phyloP scores from a whole-genome alignment of 371 early-diverging fungal species.

The Nematocida sp. region DNA sequence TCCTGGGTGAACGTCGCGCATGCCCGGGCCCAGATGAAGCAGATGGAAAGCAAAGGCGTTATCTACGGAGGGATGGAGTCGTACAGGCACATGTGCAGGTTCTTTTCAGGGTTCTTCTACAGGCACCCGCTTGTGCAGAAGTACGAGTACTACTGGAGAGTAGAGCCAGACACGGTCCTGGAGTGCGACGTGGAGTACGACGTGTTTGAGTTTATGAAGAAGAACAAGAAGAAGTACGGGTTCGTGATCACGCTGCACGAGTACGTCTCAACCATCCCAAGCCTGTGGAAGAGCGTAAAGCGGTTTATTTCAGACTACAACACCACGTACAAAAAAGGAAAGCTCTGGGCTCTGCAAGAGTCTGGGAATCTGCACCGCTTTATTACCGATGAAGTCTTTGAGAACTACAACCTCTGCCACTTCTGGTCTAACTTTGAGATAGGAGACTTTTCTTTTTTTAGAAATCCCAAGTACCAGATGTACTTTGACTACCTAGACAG shows the following conservation, averaged over 20 bases:
- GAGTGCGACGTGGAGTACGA: slow-evolving; percentile 75
- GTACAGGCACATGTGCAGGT: slow-evolving; percentile 85
- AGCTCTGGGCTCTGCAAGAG: slow-evolving; percentile 24
- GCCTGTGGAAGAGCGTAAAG: slow-evolving; percentile 70
- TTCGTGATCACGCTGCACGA: slow-evolving; percentile 72
- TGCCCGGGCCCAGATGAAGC: slow-evolving; percentile 66
- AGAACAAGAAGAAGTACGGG: slow-evolving; percentile 74
- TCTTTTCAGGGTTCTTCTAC: slow-evolving; percentile 79
- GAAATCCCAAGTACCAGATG: slow-evolving; percentile 68
- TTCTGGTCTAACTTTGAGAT: slow-evolving; percentile 95
- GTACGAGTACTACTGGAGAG: slow-evolving; percentile 85
- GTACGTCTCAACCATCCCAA: slow-evolving; percentile 71
- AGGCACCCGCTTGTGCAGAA: slow-evolving; percentile 71
- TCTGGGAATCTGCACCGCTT: slow-evolving; percentile 44
- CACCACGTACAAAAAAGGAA: slow-evolving; percentile 24
- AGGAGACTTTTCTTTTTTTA: slow-evolving; percentile 73
- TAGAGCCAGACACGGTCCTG: slow-evolving; percentile 80
- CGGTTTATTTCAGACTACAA: slow-evolving; percentile 58
- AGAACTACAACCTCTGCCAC: slow-evolving; percentile 69
- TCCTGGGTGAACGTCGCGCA: slow-evolving; percentile 70
- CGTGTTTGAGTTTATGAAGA: slow-evolving; percentile 70
- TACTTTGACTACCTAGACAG: slow-evolving; percentile 76
- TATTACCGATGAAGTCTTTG: slow-evolving; percentile 56
- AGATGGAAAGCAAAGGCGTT: slow-evolving; percentile 68
- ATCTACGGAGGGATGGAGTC: slow-evolving; percentile 76